A percentile compares a stretch with the other conserved stretches of the same genome.
Conservation (phyloP, 1,139 yeast species). For the Suhomyces chickasaworum region DNA sequence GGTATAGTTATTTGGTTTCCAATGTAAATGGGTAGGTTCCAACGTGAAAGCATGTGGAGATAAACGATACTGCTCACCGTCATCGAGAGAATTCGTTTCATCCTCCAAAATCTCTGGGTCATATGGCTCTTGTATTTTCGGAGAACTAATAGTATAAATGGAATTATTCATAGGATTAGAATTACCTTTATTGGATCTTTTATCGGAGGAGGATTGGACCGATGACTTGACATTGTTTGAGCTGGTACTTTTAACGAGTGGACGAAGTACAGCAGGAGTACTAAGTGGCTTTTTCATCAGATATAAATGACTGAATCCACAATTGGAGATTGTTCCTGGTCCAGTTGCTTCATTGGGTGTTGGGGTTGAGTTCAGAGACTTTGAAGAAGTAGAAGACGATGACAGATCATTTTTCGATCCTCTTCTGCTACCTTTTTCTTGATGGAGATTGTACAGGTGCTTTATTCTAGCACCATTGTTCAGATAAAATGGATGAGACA, state of each 20-base stretch:
- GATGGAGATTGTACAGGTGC: neutral
- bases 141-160: conserved; percentile 14
- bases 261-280: conserved; percentile 48
- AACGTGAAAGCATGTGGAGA: conserved; percentile 10
- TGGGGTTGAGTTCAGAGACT: neutral
- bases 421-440: neutral
- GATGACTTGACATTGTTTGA: neutral
- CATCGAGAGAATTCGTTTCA: neutral
- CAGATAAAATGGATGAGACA: conserved; percentile 9
- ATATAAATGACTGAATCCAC: conserved; percentile 27
- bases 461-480: neutral
- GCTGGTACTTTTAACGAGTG: conserved; percentile 17
- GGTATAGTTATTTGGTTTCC: conserved; percentile 43
- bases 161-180: conserved; percentile 5
- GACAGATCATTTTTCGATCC: conserved; percentile 1
- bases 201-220: neutral
- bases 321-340: neutral
- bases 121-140: conserved; percentile 1
- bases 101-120: conserved; percentile 3
- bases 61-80: neutral
- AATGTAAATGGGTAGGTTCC: conserved; percentile 46
- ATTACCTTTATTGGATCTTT: neutral
- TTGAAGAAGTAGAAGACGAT: conserved; percentile 3
- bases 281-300: conserved; percentile 43
- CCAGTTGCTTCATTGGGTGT: neutral